Conservation (phyloP, 208 protist genomes). For the Leptomonas seymouri region DNA sequence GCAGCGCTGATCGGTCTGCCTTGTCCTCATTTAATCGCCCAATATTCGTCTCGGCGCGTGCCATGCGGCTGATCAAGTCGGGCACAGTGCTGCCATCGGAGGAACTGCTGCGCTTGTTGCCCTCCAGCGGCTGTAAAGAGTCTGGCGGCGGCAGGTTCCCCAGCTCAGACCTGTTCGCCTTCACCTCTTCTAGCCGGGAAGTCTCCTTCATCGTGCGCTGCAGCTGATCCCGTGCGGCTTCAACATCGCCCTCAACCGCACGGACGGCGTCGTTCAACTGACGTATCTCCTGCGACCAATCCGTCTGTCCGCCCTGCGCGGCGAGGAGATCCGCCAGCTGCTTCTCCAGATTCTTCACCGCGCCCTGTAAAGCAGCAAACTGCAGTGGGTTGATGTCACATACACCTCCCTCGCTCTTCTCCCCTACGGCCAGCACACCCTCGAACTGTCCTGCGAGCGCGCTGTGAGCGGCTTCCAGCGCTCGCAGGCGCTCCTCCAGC, state of each 20-base stretch:
- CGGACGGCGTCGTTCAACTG: slow-evolving; percentile 39
- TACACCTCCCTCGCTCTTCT: slow-evolving; percentile 15
- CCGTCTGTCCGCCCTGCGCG: slow-evolving; percentile 32
- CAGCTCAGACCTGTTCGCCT: slow-evolving; percentile 49
- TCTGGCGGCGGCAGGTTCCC: slow-evolving; percentile 3
- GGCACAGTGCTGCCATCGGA: slow-evolving; percentile 24
- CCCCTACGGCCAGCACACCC: slow-evolving; percentile 14
- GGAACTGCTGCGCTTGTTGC: slow-evolving; percentile 13
- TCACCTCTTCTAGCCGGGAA: slow-evolving; percentile 50
- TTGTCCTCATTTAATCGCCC: slow-evolving; percentile 62
- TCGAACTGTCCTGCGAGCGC: slow-evolving; percentile 36
- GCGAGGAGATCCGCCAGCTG: slow-evolving; percentile 62
- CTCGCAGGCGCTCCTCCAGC: slow-evolving; percentile 53
- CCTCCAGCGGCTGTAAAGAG: not conserved
- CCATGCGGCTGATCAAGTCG: slow-evolving; percentile 42
- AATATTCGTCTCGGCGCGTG: slow-evolving; percentile 34
- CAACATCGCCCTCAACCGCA: slow-evolving; percentile 40
- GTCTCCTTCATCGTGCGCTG: slow-evolving; percentile 32
- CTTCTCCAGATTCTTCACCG: slow-evolving; percentile 64
- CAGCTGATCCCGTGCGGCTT: slow-evolving; percentile 32
- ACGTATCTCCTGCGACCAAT: slow-evolving; percentile 57
- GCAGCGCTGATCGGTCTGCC: slow-evolving; percentile 64
- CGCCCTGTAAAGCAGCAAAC: slow-evolving; percentile 49
- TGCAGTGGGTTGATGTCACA: slow-evolving; percentile 52
- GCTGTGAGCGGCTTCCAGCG: slow-evolving; percentile 34